Evolutionary conservation across 1,284 basidiomycete genomes (phyloP).

Genomic region (Schizophyllum commune): DNA sequence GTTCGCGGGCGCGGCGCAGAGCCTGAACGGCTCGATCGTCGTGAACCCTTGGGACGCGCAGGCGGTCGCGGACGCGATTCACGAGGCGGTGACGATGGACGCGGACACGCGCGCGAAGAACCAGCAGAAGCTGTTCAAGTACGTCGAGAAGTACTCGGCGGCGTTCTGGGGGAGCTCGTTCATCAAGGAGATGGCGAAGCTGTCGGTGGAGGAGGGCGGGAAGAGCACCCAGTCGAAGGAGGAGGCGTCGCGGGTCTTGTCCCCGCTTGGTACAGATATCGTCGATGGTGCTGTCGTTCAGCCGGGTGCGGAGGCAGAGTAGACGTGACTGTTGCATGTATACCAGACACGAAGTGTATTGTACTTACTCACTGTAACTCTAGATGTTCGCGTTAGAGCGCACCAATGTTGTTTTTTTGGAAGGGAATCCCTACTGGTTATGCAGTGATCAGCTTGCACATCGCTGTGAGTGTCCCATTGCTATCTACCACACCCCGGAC

Average conservation of each 20-base stretch:
- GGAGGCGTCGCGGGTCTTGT: not conserved
- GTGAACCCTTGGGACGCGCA: slow-evolving; percentile 97
- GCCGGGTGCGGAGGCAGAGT: not conserved
- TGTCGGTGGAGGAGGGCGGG: slow-evolving; percentile 30
- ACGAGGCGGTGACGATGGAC: slow-evolving; percentile 89
- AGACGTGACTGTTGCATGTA: not conserved
- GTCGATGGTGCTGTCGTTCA: not conserved
- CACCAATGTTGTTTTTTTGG: no score
- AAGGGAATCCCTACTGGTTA: no score
- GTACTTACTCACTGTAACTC: not conserved
- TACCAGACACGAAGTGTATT: not conserved
- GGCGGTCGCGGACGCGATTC: slow-evolving; percentile 92
- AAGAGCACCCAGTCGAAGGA: not conserved
- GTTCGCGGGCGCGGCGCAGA: slow-evolving; percentile 97
- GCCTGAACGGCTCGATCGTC: slow-evolving; percentile 86
- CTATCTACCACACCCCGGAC: slow-evolving; percentile 53
- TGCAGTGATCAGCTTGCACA: no score
- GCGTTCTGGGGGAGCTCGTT: slow-evolving; percentile 91
- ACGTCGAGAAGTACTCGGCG: slow-evolving; percentile 90
- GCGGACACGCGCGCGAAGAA: slow-evolving; percentile 78
- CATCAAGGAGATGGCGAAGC: slow-evolving; percentile 74
- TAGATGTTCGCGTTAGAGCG: not conserved
- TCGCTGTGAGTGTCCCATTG: not conserved
- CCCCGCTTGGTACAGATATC: not conserved
- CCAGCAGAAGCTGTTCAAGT: slow-evolving; percentile 92